Evolutionary conservation across 2,329 filamentous ascomycete species (phyloP), one percentile per base, ranked within the genome.

Genomic region (Alternaria angustiovoidea): DNA sequence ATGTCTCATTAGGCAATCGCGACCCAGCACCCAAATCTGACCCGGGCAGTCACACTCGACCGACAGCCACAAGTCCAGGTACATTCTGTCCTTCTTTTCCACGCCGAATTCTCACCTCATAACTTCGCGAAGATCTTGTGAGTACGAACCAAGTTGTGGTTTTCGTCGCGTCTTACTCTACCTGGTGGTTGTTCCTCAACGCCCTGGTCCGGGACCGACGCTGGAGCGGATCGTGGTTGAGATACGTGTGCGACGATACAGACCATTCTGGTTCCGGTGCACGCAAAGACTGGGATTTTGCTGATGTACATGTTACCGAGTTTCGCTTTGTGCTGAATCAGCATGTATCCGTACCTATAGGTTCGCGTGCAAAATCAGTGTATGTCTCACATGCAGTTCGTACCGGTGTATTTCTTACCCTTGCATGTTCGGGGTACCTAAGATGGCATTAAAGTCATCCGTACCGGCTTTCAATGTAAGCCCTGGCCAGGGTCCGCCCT

Each of bases 311-410:
- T 66, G 43, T 66, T 63, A 7, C 61, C 64, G 11, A 69, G 36
- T 18, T 63, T 42, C 5, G 60, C 55, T 43, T 70, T 72, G 30
- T 71, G 68, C 49, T 66, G 60, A 4, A 68, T 51, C 3, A 72
- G 54, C 22, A 71, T 60, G 41, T 69, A 69, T 2, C 61, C 68
- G 26, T 60, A 63, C 24, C 24, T 26, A 26, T 26, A 26, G 24
- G 24, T 26, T 26, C 24, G 6, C 6, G 24, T 26, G 24, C 24
- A 7, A 7, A 26, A 0, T 26, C 24, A 26, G 24, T 26, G 24
- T 26, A 26, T 7, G 24, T 26, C 24, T 2, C 24, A 26, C 6
- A 26, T 7, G 6, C 24, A 26, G 24, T 26, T 26, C 24, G 6
- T 26, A 26, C 24, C 24, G 7, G 7, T 26, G 24, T 26, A 26